Conservation (phyloP, 768 basidiomycete species). For the Bullera alba region DNA sequence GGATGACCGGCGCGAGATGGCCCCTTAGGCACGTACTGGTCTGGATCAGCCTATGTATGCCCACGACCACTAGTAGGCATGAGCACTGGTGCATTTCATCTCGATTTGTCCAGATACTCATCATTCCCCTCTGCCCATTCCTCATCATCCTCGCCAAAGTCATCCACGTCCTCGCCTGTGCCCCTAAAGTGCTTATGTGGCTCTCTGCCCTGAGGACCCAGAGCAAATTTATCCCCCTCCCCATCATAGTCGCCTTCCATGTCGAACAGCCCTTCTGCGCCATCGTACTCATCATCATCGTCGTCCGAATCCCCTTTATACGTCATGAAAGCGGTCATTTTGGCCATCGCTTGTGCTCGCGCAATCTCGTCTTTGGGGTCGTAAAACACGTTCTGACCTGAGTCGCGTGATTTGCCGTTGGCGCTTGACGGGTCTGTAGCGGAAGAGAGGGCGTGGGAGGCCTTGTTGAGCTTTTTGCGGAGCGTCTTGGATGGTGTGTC, state of each 20-base stretch:
- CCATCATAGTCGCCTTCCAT: slow-evolving; percentile 13
- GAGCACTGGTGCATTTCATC: no score
- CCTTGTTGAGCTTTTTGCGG: neutral
- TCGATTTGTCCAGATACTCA: slow-evolving; percentile 14
- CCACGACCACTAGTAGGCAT: no score
- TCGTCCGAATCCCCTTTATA: slow-evolving; percentile 14
- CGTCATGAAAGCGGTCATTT: slow-evolving; percentile 34
- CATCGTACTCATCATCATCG: slow-evolving; percentile 14
- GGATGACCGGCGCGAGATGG: no score
- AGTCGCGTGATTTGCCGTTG: neutral
- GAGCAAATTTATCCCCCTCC: slow-evolving; percentile 5
- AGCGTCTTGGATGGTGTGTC: neutral
- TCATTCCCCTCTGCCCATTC: slow-evolving; percentile 31
- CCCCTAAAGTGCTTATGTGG: slow-evolving; percentile 4
- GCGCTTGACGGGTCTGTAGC: neutral
- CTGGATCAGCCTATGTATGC: no score
- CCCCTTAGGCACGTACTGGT: no score
- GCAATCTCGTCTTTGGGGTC: slow-evolving; percentile 24
- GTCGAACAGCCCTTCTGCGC: slow-evolving; percentile 3
- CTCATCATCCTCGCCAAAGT: slow-evolving; percentile 33
- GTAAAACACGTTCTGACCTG: neutral
- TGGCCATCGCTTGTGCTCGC: slow-evolving; percentile 20
- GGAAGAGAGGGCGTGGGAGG: slow-evolving; percentile 3
- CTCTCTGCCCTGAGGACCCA: slow-evolving; percentile 7
- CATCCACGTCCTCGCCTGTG: slow-evolving; percentile 29